Evolutionary conservation across 208 protist genomes (phyloP), one percentile per base, ranked within the genome.

Genomic region (Trypanosoma congolense): DNA sequence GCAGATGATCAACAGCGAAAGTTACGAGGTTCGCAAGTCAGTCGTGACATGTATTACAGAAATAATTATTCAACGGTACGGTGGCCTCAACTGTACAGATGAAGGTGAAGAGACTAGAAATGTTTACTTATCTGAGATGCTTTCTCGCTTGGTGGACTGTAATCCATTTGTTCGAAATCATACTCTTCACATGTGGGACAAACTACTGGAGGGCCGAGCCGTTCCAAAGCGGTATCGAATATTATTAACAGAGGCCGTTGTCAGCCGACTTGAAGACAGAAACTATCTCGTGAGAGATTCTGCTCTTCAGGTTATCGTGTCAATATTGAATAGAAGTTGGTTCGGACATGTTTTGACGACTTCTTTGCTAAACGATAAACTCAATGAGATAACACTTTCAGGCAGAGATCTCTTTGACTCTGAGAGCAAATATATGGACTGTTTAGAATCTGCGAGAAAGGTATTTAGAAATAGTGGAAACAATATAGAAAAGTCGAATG

Each of bases 161-260:
- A 95, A 95, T 57, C 73, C 84, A 25, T 95, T 91, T 76, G 80
- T 86, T 49, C 81, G 87, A 30, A 92, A 90, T 57, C 84, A 95
- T 60, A 74, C 70, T 9, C 49, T 95, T 40, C 83, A 89, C 56
- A 80, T 77, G 33, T 92, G 83, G 83, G 80, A 82, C 38, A 67
- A 66, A 22, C 47, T 95, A 21, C 70, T 89, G 19, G 84, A 95
- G 24, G 58, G 70, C 51, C 70, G 75, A 26, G 76, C 77, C 10
- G 77, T 95, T 33, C 87, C 87, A 10, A 85, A 84, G 45, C 70
- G 80, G 22, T 92, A 83, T 61, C 75, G 88, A 40, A 31, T 92
- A 28, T 65, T 80, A 9, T 14, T 92, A 43, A 81, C 75, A 36
- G 69, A 84, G 44, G 75, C 80, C 2, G 47, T 87, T 6, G 77